Base-by-base conservation (phyloP, 768 basidiomycete species). In the Mycena olivaceomarginata region DNA sequence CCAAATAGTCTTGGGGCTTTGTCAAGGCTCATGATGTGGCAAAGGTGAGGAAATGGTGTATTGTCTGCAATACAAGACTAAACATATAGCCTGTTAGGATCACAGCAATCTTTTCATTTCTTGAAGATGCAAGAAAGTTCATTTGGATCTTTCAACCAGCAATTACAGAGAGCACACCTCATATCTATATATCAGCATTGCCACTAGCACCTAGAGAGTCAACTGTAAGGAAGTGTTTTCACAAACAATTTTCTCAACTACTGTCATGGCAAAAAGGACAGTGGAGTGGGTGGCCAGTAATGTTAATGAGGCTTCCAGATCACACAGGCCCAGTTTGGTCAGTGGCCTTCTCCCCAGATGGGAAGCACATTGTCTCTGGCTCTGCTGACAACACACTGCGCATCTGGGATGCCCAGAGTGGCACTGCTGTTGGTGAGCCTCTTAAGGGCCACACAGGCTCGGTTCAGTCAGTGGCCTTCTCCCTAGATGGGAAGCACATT, bases 171-270 rank as follows among this genome's bases (percentile, higher is more conserved):
- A 67, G 67, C 37, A 43, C 48, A 18, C 53, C 70, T 11, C 60
- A 71, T 25, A 71, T 70, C n/a, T 70, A 70, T 62, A 31, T 70
- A 12, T 70, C 69, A 20, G 57, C 69, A 13, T 46, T 70, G 31
- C n/a, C 57, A 9, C 13, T 70, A n/a, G 69, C 69, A 25, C 69
- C 69, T 18, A 22, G 9, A 31, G 16, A 60, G n/a, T 70, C 69
- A 5, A 16, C 12, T 16, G 39, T 70, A 2, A 25, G 69, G 11
- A 39, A 37, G 9, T 16, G 22, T 31, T 60, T 60, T 59, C 39
- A 22, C 7, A 16, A 16, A 8, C 40, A 40, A 41, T 69, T 69
- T 39, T 56, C 56, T 20, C 18, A 46, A 20, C 41, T 70, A 11
- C n/a, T 62, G 39, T 45, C 57, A 15, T 39, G 40, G 15, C n/a